Evolutionary conservation across 1,284 basidiomycete genomes (phyloP).

Genomic region (Takashimella tepidaria): DNA sequence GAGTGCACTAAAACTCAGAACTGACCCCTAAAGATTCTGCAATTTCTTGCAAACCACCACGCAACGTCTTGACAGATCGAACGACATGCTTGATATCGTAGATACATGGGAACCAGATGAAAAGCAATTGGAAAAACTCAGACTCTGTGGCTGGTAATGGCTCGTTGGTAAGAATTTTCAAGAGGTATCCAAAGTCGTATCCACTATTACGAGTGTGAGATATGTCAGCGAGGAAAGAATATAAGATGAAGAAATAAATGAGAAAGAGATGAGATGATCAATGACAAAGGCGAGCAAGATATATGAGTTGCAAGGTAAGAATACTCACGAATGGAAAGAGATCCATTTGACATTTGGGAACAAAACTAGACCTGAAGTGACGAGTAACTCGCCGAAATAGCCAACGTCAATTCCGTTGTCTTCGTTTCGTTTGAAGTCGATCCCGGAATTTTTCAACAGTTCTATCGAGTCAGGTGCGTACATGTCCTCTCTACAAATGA

Average conservation of each 20-base stretch:
- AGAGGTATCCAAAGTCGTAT: slow-evolving; percentile 98
- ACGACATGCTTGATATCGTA: slow-evolving; percentile 99
- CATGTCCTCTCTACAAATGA: slow-evolving; percentile 76
- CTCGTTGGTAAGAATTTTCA: slow-evolving; percentile 86
- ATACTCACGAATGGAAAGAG: slow-evolving; percentile 89
- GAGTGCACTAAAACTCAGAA: no score
- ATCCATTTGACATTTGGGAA: slow-evolving; percentile 92
- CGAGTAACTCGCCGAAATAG: slow-evolving; percentile 94
- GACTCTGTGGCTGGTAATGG: slow-evolving; percentile 85
- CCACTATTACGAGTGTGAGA: slow-evolving; percentile 63
- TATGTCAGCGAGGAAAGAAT: neutral
- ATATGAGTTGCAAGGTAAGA: no score
- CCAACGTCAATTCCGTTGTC: slow-evolving; percentile 88
- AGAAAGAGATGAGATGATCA: neutral
- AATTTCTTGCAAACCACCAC: slow-evolving; percentile 92
- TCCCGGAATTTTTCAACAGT: slow-evolving; percentile 85
- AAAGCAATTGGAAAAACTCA: slow-evolving; percentile 82
- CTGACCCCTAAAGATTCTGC: slow-evolving; percentile 80
- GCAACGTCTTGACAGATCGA: slow-evolving; percentile 78
- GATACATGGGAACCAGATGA: slow-evolving; percentile 91
- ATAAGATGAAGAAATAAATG: neutral
- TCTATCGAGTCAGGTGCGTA: slow-evolving; percentile 96
- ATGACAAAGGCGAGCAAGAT: neutral
- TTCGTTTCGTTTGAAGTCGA: slow-evolving; percentile 91
- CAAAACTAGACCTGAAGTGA: slow-evolving; percentile 90